Conservation (phyloP, 371 early-diverging fungal genomes). For the Sporodiniella umbellata region DNA sequence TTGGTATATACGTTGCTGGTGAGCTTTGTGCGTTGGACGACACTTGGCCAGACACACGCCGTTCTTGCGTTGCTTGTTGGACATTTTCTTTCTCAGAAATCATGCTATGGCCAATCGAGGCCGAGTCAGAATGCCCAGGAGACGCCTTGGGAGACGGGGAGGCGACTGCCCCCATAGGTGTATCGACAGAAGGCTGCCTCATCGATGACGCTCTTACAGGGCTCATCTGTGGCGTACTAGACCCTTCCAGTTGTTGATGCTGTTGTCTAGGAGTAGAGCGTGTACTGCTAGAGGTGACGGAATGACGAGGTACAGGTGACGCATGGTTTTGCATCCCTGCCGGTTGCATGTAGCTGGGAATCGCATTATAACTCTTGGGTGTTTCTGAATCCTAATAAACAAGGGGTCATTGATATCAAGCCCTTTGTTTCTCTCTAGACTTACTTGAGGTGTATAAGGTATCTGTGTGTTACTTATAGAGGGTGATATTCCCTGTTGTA, state of each 20-base stretch:
- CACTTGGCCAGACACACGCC: background rate
- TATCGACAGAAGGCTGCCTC: slow-evolving; percentile 2
- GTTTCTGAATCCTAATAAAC: slow-evolving; percentile 5
- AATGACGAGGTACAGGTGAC: slow-evolving; percentile 29
- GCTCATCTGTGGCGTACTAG: slow-evolving; percentile 10
- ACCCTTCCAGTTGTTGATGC: slow-evolving; percentile 23
- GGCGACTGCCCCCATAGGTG: background rate
- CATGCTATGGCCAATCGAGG: background rate
- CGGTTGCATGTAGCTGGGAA: slow-evolving; percentile 25
- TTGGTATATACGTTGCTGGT: slow-evolving; percentile 40
- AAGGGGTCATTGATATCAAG: no score
- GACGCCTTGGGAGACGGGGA: slow-evolving; percentile 14
- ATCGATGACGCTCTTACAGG: slow-evolving; percentile 3
- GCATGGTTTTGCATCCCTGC: slow-evolving; percentile 25
- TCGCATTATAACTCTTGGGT: slow-evolving; percentile 10
- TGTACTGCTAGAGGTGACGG: slow-evolving; percentile 31
- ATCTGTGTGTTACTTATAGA: slow-evolving; percentile 20
- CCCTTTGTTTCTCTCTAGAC: no score
- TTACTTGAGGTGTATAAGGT: slow-evolving; percentile 20
- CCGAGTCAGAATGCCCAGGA: background rate
- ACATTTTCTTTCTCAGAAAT: background rate
- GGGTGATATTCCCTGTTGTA: slow-evolving; percentile 16
- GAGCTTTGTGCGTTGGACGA: background rate
- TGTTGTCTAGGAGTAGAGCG: slow-evolving; percentile 39
- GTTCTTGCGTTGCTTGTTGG: background rate